phyloP scores from a whole-genome alignment of 345 rosid genomes.

The Brassica nigra region DNA sequence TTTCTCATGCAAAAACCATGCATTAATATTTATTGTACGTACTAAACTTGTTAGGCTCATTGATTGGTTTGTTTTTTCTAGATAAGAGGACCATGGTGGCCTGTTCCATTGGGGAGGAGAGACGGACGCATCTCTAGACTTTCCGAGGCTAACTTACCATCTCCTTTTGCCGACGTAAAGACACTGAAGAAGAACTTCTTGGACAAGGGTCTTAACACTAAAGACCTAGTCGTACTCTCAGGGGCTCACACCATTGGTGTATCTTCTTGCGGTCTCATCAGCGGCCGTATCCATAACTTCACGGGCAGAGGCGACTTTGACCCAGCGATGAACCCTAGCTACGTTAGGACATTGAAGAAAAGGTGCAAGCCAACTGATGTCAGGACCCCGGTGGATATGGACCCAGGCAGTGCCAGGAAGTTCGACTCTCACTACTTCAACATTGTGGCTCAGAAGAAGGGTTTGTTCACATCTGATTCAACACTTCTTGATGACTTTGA shows the following conservation, averaged over 20 bases:
- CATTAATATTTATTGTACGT: not conserved
- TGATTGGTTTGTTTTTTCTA: not conserved
- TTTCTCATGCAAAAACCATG: not conserved
- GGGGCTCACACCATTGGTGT: constrained; percentile 10
- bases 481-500: not conserved
- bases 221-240: constrained; percentile 52
- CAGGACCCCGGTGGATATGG: not conserved
- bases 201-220: constrained; percentile 47
- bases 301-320: constrained; percentile 4
- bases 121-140: constrained; percentile 57
- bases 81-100: constrained; percentile 60
- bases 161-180: constrained; percentile 42
- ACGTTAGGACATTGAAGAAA: constrained; percentile 4
- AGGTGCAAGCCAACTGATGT: constrained; percentile 1
- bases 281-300: constrained; percentile 1
- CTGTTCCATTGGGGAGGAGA: constrained; percentile 58
- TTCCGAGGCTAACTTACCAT: constrained; percentile 45
- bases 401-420: constrained; percentile 1
- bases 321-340: constrained; percentile 14
- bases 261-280: not conserved
- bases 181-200: constrained; percentile 43
- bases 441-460: constrained; percentile 8
- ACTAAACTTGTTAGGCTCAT: not conserved
- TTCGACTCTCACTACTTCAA: constrained; percentile 5
- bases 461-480: constrained; percentile 1